A percentile compares a stretch with the other conserved stretches of the same genome.
Conservation (phyloP, 2,329 filamentous ascomycete genomes). For the Endoconidiophora polonica region DNA sequence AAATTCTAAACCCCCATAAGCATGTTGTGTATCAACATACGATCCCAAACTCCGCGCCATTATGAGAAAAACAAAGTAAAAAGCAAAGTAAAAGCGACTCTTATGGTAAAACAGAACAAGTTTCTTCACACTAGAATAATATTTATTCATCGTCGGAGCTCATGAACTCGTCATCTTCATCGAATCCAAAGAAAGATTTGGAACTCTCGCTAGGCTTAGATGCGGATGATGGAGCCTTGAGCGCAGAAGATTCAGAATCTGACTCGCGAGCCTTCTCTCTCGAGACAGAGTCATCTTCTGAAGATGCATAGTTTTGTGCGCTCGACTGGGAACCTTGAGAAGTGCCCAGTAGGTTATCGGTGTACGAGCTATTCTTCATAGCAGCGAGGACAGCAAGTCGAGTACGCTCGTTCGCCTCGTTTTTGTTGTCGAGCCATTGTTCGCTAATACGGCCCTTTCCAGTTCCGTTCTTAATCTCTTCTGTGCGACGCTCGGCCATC, state of each 20-base stretch:
- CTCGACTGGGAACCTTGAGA: conserved; percentile 32
- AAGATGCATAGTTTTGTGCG: conserved; percentile 15
- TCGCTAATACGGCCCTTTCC: conserved; percentile 56
- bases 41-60: too few relatives aligned
- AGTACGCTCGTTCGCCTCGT: conserved; percentile 73
- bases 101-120: too few relatives aligned
- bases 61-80: neutral
- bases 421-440: conserved; percentile 89
- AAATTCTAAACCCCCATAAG: too few relatives aligned
- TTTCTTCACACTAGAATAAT: neutral
- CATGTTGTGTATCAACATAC: too few relatives aligned
- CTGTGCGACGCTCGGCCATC: conserved; percentile 63
- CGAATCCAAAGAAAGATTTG: conserved; percentile 55
- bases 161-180: conserved; percentile 63
- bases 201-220: conserved; percentile 23
- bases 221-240: conserved; percentile 16
- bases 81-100: neutral
- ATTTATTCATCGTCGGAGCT: conserved; percentile 36
- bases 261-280: conserved; percentile 14
- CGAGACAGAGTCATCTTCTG: conserved; percentile 18
- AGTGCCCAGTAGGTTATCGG: conserved; percentile 40
- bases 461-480: conserved; percentile 61
- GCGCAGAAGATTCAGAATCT: conserved; percentile 10
- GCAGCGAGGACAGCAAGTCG: conserved; percentile 56
- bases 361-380: conserved; percentile 47